Evolutionary conservation across 1,139 yeast genomes (phyloP).

Genomic region (Magnusiomyces fungicola): DNA sequence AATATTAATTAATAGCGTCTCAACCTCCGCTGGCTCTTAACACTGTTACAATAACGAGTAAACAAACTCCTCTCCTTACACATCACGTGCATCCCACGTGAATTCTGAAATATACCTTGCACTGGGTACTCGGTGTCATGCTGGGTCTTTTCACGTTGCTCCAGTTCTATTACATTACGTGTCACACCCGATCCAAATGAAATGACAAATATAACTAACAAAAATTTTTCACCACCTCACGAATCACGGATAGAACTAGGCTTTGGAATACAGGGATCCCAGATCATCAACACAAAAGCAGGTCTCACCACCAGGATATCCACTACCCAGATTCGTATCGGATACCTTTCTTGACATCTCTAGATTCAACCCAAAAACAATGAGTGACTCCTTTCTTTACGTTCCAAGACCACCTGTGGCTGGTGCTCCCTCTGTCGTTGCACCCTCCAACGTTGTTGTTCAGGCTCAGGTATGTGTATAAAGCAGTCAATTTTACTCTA

Average conservation of each 20-base stretch:
- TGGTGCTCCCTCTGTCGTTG: conserved; percentile 24
- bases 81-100: too few relatives aligned
- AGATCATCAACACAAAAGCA: not conserved
- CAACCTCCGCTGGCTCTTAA: too few relatives aligned
- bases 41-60: too few relatives aligned
- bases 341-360: not conserved
- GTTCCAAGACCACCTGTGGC: conserved; percentile 26
- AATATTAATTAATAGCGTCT: too few relatives aligned
- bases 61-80: too few relatives aligned
- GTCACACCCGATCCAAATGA: too few relatives aligned
- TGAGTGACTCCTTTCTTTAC: conserved; percentile 27
- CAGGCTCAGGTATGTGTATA: conserved; percentile 17
- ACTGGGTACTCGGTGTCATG: too few relatives aligned
- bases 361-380: conserved; percentile 13
- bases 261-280: not conserved
- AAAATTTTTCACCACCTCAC: conserved; percentile 5
- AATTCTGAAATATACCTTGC: too few relatives aligned
- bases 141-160: too few relatives aligned
- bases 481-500: too few relatives aligned
- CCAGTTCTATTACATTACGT: not conserved
- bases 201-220: not conserved
- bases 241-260: not conserved
- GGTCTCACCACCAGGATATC: not conserved
- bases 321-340: not conserved
- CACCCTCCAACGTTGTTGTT: conserved; percentile 27